Conservation (phyloP, 1,139 yeast species). For the Debaryomycetaceae sp. region DNA sequence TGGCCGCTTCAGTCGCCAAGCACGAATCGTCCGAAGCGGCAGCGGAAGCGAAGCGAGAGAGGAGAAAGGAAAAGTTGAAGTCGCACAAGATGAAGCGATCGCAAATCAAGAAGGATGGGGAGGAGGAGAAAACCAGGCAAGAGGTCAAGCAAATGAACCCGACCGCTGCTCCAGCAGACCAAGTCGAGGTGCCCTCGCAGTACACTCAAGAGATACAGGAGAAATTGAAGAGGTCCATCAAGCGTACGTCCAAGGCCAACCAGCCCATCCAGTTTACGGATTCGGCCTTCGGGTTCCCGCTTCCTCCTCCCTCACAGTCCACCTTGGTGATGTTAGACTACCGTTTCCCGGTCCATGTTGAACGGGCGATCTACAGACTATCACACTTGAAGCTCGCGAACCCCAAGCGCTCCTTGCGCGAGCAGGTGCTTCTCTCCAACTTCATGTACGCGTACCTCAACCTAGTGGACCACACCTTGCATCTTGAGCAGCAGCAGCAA, state of each 20-base stretch:
- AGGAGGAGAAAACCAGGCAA: slow-evolving; percentile 1
- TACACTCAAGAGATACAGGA: slow-evolving; percentile 46
- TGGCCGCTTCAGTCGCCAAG: not conserved
- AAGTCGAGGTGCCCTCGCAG: slow-evolving; percentile 18
- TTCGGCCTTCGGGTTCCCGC: slow-evolving; percentile 81
- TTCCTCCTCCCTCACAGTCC: slow-evolving; percentile 74
- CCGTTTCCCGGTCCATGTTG: slow-evolving; percentile 91
- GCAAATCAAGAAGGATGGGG: slow-evolving; percentile 4
- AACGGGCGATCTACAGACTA: slow-evolving; percentile 88
- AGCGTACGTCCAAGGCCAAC: slow-evolving; percentile 47
- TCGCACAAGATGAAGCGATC: not conserved
- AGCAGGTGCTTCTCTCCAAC: slow-evolving; percentile 88
- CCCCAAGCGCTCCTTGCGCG: slow-evolving; percentile 84
- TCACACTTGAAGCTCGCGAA: slow-evolving; percentile 92
- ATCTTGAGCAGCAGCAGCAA: slow-evolving; percentile 54
- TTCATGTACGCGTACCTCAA: slow-evolving; percentile 97
- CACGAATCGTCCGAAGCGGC: not conserved
- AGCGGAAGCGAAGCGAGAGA: not conserved
- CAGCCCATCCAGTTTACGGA: slow-evolving; percentile 77
- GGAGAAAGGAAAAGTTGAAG: not conserved
- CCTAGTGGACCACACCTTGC: slow-evolving; percentile 84
- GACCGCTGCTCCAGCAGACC: slow-evolving; percentile 2
- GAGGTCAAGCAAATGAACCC: slow-evolving; percentile 4
- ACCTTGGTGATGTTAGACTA: slow-evolving; percentile 77
- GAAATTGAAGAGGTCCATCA: slow-evolving; percentile 42